Base-by-base conservation (phyloP, 345 rosid species). In the Populus tremula region DNA sequence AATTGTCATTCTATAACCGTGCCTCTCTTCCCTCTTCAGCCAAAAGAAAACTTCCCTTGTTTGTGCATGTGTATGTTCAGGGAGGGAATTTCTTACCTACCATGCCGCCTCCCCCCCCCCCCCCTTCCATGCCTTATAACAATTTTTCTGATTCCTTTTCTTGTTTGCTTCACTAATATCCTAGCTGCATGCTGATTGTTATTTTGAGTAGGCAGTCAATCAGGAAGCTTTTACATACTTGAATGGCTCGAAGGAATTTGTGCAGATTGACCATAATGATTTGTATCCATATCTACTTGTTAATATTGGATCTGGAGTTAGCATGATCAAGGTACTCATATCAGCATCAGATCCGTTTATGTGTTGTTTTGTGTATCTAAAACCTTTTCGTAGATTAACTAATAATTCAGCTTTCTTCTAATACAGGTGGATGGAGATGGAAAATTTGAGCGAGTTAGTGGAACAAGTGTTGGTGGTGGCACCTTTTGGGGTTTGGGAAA, bases 401-500 rank as follows among this genome's bases (percentile, higher is more conserved):
- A 25, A 59, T 59, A 43, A 59, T 59, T 3, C 63, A 59, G 29
- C 11, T 59, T 23, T 59, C 12, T 59, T 23, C 63, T 4, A 59
- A 23, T 59, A 59, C 16, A 59, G 98, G 97, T 94, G 84, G 98
- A 95, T 73, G 98, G 97, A 43, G 99, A 95, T 79, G 98, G 98
- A n/a, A 93, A 93, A 78, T 95, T 90, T 82, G 80, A 95, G 88
- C 93, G 98, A 73, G 97, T 95, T 75, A 95, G 99, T 53, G 98
- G 99, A 56, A 95, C 99, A 70, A 95, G 93, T 87, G 98, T 93
- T 75, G 99, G 99, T 33, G 99, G 99, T 84, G 99, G 99, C 75
- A 93, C 99, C 66, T 95, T 92, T 50, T 95, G 96, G 97, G 99
- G 99, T 72, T 85, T 95, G 86, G 99, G 99, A 85, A 91, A 86